Evolutionary conservation across 2,329 filamentous ascomycete species (phyloP).

Genomic region (Alternaria postmessia): DNA sequence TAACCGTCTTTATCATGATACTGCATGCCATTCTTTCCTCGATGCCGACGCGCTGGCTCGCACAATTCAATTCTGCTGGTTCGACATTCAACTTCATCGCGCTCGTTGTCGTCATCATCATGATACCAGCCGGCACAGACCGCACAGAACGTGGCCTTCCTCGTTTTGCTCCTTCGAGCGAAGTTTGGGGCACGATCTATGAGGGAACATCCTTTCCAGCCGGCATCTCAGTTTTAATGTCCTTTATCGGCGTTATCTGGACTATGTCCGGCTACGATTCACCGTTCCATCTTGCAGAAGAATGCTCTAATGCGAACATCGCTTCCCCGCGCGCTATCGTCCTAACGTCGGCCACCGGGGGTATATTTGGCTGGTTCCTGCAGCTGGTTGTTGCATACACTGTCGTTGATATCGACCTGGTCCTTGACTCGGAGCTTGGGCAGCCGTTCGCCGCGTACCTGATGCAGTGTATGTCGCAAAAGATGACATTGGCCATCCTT

Average conservation of each 20-base stretch:
- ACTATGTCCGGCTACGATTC: constrained; percentile 73
- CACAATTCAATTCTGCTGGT: constrained; percentile 73
- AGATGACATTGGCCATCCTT: constrained; percentile 69
- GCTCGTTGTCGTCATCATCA: constrained; percentile 70
- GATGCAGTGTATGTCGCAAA: constrained; percentile 69
- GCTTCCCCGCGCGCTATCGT: constrained; percentile 76
- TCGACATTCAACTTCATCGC: constrained; percentile 76
- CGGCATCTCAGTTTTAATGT: constrained; percentile 74
- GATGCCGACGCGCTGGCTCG: constrained; percentile 75
- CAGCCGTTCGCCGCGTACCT: constrained; percentile 77
- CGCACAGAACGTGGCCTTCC: constrained; percentile 61
- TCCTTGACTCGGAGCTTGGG: constrained; percentile 68
- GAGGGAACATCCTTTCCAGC: constrained; percentile 72
- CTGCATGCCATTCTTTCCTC: constrained; percentile 73
- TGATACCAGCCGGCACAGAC: constrained; percentile 69
- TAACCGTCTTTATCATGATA: constrained; percentile 72
- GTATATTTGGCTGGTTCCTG: constrained; percentile 75
- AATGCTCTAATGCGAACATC: constrained; percentile 76
- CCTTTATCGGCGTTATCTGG: constrained; percentile 75
- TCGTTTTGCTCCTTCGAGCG: constrained; percentile 65
- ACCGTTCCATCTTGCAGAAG: constrained; percentile 76
- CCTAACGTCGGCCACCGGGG: constrained; percentile 71
- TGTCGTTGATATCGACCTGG: constrained; percentile 67
- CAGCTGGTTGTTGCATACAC: constrained; percentile 78
- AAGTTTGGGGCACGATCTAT: constrained; percentile 73